phyloP scores from a whole-genome alignment of 2,329 filamentous ascomycete species.

The Fusarium buharicum region DNA sequence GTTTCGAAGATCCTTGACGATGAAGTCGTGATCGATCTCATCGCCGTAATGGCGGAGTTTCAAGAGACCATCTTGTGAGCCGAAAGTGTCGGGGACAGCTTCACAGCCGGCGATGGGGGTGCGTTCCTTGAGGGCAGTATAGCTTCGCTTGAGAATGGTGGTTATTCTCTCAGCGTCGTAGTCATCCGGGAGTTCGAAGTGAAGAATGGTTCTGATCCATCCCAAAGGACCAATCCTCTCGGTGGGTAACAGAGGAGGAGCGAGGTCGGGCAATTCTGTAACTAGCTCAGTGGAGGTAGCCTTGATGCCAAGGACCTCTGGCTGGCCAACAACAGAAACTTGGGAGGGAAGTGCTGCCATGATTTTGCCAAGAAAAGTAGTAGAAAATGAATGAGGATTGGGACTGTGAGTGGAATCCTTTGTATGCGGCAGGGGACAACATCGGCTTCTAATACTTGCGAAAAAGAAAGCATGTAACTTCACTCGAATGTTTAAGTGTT shows the following conservation, averaged over 20 bases:
- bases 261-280: slow-evolving; percentile 10
- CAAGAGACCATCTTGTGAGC: slow-evolving; percentile 1
- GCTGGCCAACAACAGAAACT: slow-evolving; percentile 1
- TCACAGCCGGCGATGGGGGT: slow-evolving; percentile 17
- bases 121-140: slow-evolving; percentile 4
- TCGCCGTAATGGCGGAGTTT: slow-evolving; percentile 19
- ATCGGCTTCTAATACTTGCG: slow-evolving; percentile 20
- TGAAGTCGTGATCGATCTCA: slow-evolving; percentile 21
- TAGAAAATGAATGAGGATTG: neutral
- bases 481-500: neutral
- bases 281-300: neutral
- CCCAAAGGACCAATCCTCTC: slow-evolving; percentile 22
- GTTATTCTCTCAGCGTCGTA: slow-evolving; percentile 7
- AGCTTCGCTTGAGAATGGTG: neutral
- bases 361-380: neutral
- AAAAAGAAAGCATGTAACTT: neutral
- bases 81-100: neutral
- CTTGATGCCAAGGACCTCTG: slow-evolving; percentile 2
- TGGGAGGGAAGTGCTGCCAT: slow-evolving; percentile 13
- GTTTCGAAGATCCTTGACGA: slow-evolving; percentile 12
- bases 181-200: slow-evolving; percentile 9
- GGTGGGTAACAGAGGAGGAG: slow-evolving; percentile 16
- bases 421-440: neutral
- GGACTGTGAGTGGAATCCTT: neutral
- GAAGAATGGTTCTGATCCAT: slow-evolving; percentile 13